Conservation (phyloP, 2,329 filamentous ascomycete genomes). For the Chrysosporium keratinophilum region DNA sequence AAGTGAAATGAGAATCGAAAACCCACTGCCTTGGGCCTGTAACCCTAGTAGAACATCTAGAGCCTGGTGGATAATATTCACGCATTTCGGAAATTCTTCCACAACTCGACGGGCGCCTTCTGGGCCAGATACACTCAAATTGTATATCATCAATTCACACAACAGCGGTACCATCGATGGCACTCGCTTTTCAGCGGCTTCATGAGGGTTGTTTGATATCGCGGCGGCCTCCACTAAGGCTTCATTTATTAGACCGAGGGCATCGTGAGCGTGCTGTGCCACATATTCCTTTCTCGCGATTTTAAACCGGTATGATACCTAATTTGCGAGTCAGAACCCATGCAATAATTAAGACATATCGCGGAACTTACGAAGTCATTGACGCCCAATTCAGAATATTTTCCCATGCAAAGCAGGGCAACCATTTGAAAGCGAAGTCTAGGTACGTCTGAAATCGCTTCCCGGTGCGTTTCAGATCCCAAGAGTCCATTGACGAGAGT, state of each 20-base stretch:
- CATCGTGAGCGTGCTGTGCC: conserved; percentile 25
- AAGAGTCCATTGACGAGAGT: conserved; percentile 27
- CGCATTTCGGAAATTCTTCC: conserved; percentile 22
- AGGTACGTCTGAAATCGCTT: conserved; percentile 10
- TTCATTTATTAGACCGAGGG: conserved; percentile 28
- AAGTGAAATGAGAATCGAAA: neutral
- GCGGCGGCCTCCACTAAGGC: conserved; percentile 18
- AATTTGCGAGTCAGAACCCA: neutral
- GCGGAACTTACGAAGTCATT: conserved; percentile 23
- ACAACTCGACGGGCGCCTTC: conserved; percentile 25
- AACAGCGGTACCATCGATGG: conserved; percentile 25
- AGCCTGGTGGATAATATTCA: conserved; percentile 23
- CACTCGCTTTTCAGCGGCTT: conserved; percentile 3
- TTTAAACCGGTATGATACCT: conserved; percentile 34
- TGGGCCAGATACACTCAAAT: conserved; percentile 22
- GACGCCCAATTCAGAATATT: conserved; percentile 8
- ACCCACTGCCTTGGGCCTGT: conserved; percentile 16
- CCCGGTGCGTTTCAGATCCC: conserved; percentile 14
- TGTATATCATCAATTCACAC: conserved; percentile 27
- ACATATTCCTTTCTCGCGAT: conserved; percentile 33
- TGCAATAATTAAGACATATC: neutral
- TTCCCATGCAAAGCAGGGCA: neutral
- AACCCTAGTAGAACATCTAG: conserved; percentile 28
- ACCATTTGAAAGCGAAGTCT: conserved; percentile 9
- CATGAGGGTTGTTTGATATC: neutral